Percentiles rank a stretch among this genome's conserved stretches.
Evolutionary conservation across 208 protist species (phyloP).

Genomic region (Tritrichomonas foetus): DNA sequence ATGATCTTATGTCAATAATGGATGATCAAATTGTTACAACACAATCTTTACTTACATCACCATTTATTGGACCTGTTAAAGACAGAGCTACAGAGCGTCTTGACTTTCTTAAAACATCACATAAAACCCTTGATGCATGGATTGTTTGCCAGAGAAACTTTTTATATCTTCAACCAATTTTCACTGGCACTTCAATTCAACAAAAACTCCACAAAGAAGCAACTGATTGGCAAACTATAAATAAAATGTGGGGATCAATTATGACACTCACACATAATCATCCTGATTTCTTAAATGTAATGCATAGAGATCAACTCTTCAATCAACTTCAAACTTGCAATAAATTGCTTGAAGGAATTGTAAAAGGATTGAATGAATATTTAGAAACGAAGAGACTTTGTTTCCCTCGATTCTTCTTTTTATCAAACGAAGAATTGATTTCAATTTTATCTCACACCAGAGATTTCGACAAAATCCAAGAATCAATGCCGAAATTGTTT

Average conservation of each 20-base stretch:
- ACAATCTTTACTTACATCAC: slow-evolving; percentile 56
- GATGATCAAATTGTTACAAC: slow-evolving; percentile 46
- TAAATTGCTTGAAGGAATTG: slow-evolving; percentile 71
- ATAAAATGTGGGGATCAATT: slow-evolving; percentile 53
- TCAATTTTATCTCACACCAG: slow-evolving; percentile 90
- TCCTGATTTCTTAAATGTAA: slow-evolving; percentile 73
- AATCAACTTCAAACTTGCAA: slow-evolving; percentile 72
- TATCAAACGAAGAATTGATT: slow-evolving; percentile 92
- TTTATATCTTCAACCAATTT: slow-evolving; percentile 96
- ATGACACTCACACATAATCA: slow-evolving; percentile 51
- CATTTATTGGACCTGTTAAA: slow-evolving; percentile 63
- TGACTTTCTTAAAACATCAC: slow-evolving; percentile 46
- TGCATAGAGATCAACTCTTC: slow-evolving; percentile 74
- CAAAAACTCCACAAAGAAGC: slow-evolving; percentile 85
- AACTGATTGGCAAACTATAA: slow-evolving; percentile 57
- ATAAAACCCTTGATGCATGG: slow-evolving; percentile 61
- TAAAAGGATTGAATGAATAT: slow-evolving; percentile 70
- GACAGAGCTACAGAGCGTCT: slow-evolving; percentile 59
- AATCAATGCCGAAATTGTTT: slow-evolving; percentile 92
- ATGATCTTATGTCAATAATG: slow-evolving; percentile 38
- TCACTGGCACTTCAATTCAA: slow-evolving; percentile 89
- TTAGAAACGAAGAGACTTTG: slow-evolving; percentile 74
- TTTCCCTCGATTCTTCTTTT: slow-evolving; percentile 77
- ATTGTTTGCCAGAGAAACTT: slow-evolving; percentile 77
- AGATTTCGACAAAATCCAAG: slow-evolving; percentile 86